Base-by-base conservation (phyloP, 2,329 filamentous ascomycete genomes). In the Fusarium fracticaudum region DNA sequence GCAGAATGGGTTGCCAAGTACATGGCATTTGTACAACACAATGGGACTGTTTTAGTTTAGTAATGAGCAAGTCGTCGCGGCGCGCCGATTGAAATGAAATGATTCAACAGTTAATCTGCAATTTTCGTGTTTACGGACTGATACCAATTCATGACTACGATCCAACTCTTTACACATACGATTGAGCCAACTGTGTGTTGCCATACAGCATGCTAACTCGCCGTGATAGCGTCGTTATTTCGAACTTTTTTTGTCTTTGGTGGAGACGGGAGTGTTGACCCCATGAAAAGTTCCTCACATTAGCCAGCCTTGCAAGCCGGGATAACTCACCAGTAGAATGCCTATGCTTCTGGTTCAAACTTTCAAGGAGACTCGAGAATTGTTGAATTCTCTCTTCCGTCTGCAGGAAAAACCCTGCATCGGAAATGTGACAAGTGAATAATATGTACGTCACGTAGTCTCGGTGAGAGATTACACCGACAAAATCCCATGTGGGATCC, bases 11-110 rank as follows among this genome's bases (percentile, higher is more conserved):
- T 73, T 68, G 75, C 63, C 66, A 55, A 67, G 60, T 66, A 67
- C 62, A 60, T 59, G 77, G 76, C 76, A 65, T 73, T 78, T 79
- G 77, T 79, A 79, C 76, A 78, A 78, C 72, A 78, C 76, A 74
- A 76, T 62, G 74, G 73, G 73, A 74, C 67, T 73, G 70, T 75
- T 78, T 77, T 78, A 72, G 71, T 78, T 78, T 77, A 67, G 74
- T 78, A 78, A 78, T 78, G 76, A 77, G 75, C 71, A 76, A 63
- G 74, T 76, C 69, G 69, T 73, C 74, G 76, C 71, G 59, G 69
- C 51, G 76, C 67, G 61, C 54, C 69, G 71, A 72, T 62, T 74
- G 64, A 71, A 76, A 78, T 75, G 72, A 77, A 73, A 71, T 76
- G 64, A 76, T 76, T 76, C 71, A 64, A 72, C 68, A 77, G 74